phyloP scores from a whole-genome alignment of 1,284 basidiomycete genomes.

The Melampsora larici-populina region DNA sequence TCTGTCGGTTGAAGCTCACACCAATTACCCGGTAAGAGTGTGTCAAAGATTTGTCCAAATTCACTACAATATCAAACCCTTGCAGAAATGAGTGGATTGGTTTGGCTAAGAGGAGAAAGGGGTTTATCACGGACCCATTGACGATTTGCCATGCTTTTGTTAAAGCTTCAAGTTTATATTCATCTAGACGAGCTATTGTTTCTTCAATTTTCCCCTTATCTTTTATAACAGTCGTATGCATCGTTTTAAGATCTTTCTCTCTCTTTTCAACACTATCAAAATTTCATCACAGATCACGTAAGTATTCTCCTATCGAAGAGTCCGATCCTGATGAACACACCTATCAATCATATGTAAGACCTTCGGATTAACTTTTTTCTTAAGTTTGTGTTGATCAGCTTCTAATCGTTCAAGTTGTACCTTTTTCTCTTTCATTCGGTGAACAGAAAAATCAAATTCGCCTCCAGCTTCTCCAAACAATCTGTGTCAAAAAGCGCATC shows the following conservation, averaged over 20 bases:
- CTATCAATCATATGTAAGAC: constrained; percentile 94
- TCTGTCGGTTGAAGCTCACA: constrained; percentile 92
- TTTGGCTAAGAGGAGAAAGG: neutral
- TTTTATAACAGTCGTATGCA: constrained; percentile 80
- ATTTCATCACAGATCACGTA: neutral
- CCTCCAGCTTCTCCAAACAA: constrained; percentile 77
- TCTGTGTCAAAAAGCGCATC: constrained; percentile 47
- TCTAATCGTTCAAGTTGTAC: constrained; percentile 73
- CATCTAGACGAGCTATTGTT: constrained; percentile 87
- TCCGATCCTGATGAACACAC: constrained; percentile 55
- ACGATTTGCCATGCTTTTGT: constrained; percentile 95
- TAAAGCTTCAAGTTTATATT: constrained; percentile 88
- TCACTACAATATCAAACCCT: constrained; percentile 63
- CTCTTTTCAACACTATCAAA: constrained; percentile 82
- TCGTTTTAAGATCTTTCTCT: constrained; percentile 79
- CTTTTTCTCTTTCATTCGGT: constrained; percentile 66
- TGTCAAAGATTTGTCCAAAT: constrained; percentile 94
- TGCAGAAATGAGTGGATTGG: neutral
- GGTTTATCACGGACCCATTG: constrained; percentile 63
- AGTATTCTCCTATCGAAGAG: neutral
- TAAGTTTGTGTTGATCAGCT: constrained; percentile 76
- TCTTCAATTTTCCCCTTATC: constrained; percentile 96
- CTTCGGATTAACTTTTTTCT: constrained; percentile 92
- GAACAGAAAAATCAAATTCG: constrained; percentile 75
- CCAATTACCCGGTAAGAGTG: constrained; percentile 92